These are phyloP conservation scores for Phytophthora agathidicida DNA, from an alignment of 352 stramenopile species.

Conservation along the genomic window DNA sequence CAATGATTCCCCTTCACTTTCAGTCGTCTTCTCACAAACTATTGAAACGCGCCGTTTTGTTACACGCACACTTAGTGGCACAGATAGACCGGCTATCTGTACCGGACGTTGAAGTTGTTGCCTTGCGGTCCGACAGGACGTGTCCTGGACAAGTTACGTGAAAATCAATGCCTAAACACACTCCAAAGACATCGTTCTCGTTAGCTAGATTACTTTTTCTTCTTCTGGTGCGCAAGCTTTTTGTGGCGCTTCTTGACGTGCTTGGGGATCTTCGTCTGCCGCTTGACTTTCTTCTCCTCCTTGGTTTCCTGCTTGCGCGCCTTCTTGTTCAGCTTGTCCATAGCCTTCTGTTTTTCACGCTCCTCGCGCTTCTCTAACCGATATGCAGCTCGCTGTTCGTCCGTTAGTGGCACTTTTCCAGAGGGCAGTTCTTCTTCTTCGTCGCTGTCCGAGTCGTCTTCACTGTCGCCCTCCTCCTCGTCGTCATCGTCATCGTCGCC, in stretches of 20 bases:
- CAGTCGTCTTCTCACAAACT: too few relatives aligned
- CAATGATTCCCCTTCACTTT: not conserved
- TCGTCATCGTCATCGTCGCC: conserved; percentile 56
- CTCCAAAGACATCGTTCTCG: conserved; percentile 9
- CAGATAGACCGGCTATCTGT: too few relatives aligned
- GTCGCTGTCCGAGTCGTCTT: conserved; percentile 45
- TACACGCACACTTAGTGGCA: too few relatives aligned
- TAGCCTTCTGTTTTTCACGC: conserved; percentile 55
- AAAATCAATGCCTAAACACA: too few relatives aligned
- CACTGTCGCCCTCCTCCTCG: conserved; percentile 39
- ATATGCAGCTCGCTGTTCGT: conserved; percentile 86
- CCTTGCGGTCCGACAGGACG: too few relatives aligned
- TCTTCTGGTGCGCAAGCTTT: conserved; percentile 93
- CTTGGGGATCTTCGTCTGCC: conserved; percentile 98
- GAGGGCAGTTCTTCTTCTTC: conserved; percentile 16
- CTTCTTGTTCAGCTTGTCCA: conserved; percentile 86
- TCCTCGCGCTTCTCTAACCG: conserved; percentile 81
- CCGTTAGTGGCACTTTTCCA: conserved; percentile 56
- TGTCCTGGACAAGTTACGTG: too few relatives aligned
- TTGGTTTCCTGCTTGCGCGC: conserved; percentile 97
- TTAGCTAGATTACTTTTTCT: conserved; percentile 36
- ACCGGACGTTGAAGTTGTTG: too few relatives aligned
- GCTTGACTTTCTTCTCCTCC: conserved; percentile 92
- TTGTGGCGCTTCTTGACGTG: conserved; percentile 98
- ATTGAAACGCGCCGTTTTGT: too few relatives aligned